Conservation (phyloP, 2,329 filamentous ascomycete species). For the Monilinia polystroma region DNA sequence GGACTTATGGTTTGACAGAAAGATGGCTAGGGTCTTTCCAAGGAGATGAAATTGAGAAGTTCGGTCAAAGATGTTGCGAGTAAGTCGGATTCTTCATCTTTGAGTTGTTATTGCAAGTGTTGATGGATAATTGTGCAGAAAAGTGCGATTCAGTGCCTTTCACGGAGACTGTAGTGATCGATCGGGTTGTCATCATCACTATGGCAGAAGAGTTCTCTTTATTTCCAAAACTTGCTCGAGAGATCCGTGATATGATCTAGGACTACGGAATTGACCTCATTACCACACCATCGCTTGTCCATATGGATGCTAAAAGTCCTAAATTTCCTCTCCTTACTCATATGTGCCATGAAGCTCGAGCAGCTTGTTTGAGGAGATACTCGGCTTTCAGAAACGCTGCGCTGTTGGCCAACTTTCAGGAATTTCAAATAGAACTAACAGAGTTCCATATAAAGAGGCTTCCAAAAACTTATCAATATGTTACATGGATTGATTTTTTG, state of each 20-base stretch:
- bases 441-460: fast-evolving
- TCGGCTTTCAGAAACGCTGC: background rate
- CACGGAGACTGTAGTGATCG: background rate
- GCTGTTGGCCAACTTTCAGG: background rate
- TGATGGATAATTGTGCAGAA: background rate
- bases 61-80: background rate
- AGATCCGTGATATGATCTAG: background rate
- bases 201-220: background rate
- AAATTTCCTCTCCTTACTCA: background rate
- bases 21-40: background rate
- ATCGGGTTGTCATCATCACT: background rate
- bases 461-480: fast-evolving
- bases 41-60: background rate
- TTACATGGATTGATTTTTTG: background rate
- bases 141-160: background rate
- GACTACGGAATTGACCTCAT: background rate
- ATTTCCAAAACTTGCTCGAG: background rate
- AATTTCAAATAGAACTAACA: background rate
- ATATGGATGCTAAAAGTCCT: fast-evolving
- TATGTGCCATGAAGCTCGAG: background rate
- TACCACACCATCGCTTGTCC: background rate
- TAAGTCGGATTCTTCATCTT: background rate
- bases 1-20: background rate
- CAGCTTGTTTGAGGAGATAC: background rate
- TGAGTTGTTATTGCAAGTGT: background rate